Base-by-base conservation (phyloP, 352 stramenopile species). In the Thalassiosira ordinaria region DNA sequence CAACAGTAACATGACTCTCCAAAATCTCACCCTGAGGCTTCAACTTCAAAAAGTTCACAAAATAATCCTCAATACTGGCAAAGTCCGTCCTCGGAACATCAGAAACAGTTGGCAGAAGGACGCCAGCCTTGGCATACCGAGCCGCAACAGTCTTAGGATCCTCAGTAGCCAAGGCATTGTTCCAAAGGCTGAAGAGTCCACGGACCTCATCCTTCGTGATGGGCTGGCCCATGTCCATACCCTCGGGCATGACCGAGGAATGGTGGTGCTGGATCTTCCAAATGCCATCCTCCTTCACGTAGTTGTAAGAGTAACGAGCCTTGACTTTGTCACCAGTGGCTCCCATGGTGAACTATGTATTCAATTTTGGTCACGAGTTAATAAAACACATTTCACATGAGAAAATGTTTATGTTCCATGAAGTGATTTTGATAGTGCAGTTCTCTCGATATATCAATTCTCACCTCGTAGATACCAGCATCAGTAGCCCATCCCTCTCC, bases 251-350 rank as follows among this genome's bases (percentile, higher is more conserved):
- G 6, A 80, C 52, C 4, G 62, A 80, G 24, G 71, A 82, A 55
- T 88, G 79, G 59, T 86, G 84, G 51, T 88, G 84, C 0, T 56
- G 46, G 59, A 88, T 86, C 22, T 85, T 88, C 80, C 80, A 86
- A 49, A 84, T 18, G 18, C 69, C 84, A 56, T 84, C 70, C 52
- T 85, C 80, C 16, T 74, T 72, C 8, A 71, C 59, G 41, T 88
- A 90, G 1, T 87, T 44, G 60, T 80, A 90, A 3, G 76, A 77
- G 64, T 88, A 88, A 37, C 80, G 70, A 31, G 22, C 72, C 27
- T 82, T 70, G 24, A 77, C 52, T 24, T 56, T 67, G 49, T 70
- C 13, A 49, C 49, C 18, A 16, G 44, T 52, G 5, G 18, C 18
- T 18, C 44, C 18, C 18, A 52, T 52, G 5, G 44, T 52, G 59